Evolutionary conservation across 1,284 basidiomycete species (phyloP), one percentile per base, ranked within the genome.

Genomic region (Sanguinoderma infundibulare): DNA sequence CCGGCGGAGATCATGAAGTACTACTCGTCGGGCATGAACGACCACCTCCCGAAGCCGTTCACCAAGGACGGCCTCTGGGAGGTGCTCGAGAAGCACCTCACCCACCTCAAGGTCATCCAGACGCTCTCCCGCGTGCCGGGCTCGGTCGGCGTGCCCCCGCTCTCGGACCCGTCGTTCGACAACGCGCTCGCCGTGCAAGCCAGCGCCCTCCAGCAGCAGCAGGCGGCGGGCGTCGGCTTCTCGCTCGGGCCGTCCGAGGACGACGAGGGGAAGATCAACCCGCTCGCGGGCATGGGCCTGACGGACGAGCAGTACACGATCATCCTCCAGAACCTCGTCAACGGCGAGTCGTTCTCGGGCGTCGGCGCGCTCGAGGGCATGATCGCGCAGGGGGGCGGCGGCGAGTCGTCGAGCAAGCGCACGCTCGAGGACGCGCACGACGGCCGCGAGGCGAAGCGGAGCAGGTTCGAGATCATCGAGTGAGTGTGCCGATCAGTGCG

Each of bases 21-120:
- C 74, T 94, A 94, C 77, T 90, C 89, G 9, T 88, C 87, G 44
- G 91, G 95, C 24, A 98, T 98, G 96, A 98, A 97, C 75, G 96
- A 98, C 76, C 92, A 98, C 60, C 79, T 98, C n/a, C 92, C 96
- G 8, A 98, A 98, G 75, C 96, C 96, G 1, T 98, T 98, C 77
- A 97, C 94, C 15, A 95, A 96, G 74, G 89, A 96, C 71, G 92
- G 92, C 9, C 78, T 98, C 56, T 79, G 97, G 55, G 90, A 91
- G 64, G 96, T 98, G 87, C 88, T 98, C 63, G 95, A 98, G 88
- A 97, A 96, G 87, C 96, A 98, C 73, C 80, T 98, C 38, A 90
- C 91, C 77, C 96, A 98, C 72, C 87, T 98, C 66, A 96, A 96
- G 75, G 89, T 91, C 51, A 94, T 96, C 67, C 92, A 95, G 75